These are phyloP conservation scores for Paracoccidioides brasiliensis DNA, from an alignment of 2,329 filamentous ascomycete species.

Conservation along the genomic window DNA sequence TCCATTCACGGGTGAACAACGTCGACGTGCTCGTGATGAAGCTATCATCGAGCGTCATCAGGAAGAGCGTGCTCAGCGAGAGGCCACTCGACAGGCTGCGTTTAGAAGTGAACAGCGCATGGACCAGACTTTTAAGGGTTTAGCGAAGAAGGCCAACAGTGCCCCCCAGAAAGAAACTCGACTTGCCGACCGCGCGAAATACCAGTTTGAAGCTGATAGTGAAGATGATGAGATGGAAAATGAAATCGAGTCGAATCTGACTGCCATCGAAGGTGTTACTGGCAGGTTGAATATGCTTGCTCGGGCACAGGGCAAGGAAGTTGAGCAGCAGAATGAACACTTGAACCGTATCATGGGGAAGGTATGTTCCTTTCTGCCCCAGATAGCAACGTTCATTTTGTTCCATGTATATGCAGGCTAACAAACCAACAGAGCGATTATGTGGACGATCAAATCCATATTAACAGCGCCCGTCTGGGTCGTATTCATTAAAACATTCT, in stretches of 20 bases:
- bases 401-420: conserved; percentile 10
- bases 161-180: conserved; percentile 37
- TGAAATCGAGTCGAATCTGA: conserved; percentile 55
- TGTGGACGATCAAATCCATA: conserved; percentile 67
- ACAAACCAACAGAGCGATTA: conserved; percentile 52
- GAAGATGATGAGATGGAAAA: conserved; percentile 57
- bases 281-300: conserved; percentile 60
- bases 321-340: conserved; percentile 63
- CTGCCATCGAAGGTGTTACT: conserved; percentile 48
- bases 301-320: conserved; percentile 58
- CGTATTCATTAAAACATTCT: conserved; percentile 30
- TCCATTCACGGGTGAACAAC: conserved; percentile 59
- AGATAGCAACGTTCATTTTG: neutral
- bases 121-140: conserved; percentile 53
- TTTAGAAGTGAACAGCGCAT: conserved; percentile 42
- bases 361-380: conserved; percentile 36
- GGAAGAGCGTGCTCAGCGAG: conserved; percentile 42
- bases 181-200: conserved; percentile 55
- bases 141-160: conserved; percentile 40
- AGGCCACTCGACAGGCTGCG: conserved; percentile 43
- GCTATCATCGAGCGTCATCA: conserved; percentile 54
- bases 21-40: conserved; percentile 52
- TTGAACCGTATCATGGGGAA: conserved; percentile 68
- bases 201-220: conserved; percentile 65
- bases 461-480: conserved; percentile 61